Conservation (phyloP, 805 yeast genomes). For the Monosporozyma aquatica region DNA sequence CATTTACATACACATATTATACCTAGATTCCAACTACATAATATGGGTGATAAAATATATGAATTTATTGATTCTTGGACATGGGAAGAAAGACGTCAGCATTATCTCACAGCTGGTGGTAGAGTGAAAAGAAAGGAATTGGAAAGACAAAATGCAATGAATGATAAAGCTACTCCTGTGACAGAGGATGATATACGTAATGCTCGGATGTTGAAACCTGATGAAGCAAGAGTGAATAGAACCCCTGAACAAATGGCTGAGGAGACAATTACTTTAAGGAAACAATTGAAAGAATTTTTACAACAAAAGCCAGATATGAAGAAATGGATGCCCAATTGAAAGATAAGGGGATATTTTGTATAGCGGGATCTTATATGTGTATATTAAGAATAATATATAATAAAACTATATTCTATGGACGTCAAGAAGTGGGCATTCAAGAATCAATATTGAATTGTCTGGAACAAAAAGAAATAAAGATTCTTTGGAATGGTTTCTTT, state of each 20-base stretch:
- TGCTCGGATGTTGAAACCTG: constrained; percentile 28
- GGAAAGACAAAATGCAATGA: constrained; percentile 10
- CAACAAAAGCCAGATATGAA: constrained; percentile 8
- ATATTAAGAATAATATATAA: too few species aligned
- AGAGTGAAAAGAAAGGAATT: constrained; percentile 20
- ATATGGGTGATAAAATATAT: constrained; percentile 69
- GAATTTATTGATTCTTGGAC: constrained; percentile 55
- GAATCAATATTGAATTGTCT: too few species aligned
- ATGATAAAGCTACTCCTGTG: neutral
- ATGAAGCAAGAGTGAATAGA: constrained; percentile 50
- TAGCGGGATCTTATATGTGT: too few species aligned
- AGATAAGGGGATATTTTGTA: too few species aligned
- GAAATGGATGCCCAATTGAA: constrained; percentile 3
- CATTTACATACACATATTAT: constrained; percentile 91
- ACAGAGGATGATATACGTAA: neutral
- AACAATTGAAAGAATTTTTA: constrained; percentile 28
- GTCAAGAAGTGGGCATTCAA: too few species aligned
- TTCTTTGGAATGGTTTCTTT: too few species aligned
- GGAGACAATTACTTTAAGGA: constrained; percentile 56
- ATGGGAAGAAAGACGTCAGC: constrained; percentile 27
- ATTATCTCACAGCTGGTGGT: constrained; percentile 19
- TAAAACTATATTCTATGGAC: too few species aligned
- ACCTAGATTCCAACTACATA: constrained; percentile 58
- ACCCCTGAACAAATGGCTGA: constrained; percentile 53
- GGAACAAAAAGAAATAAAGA: too few species aligned